These are phyloP conservation scores for Dendryphion nanum DNA, from an alignment of 2,329 filamentous ascomycete species.

Conservation along the genomic window DNA sequence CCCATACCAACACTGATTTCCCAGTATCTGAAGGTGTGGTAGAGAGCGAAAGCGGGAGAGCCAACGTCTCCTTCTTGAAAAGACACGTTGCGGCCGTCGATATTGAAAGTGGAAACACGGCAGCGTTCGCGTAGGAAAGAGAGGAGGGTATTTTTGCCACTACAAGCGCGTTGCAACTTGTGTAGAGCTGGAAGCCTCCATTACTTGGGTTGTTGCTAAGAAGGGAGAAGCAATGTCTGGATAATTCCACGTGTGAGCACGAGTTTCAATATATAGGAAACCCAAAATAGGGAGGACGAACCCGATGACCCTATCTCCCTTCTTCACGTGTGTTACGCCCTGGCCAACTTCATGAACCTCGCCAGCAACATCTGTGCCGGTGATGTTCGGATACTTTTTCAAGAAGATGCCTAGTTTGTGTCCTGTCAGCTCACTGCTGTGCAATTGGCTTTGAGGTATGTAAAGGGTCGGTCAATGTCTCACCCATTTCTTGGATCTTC, in stretches of 20 bases:
- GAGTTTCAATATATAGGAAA: neutral
- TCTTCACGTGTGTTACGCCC: constrained; percentile 45
- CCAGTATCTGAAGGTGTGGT: constrained; percentile 22
- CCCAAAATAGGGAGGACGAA: constrained; percentile 7
- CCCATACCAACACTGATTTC: constrained; percentile 51
- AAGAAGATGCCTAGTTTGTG: constrained; percentile 38
- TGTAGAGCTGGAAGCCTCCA: constrained; percentile 39
- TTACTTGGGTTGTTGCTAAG: constrained; percentile 17
- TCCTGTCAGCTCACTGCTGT: constrained; percentile 15
- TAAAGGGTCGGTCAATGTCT: constrained; percentile 4
- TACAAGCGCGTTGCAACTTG: constrained; percentile 23
- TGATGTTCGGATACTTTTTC: constrained; percentile 32
- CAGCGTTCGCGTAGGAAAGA: constrained; percentile 38
- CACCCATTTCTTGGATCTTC: constrained; percentile 34
- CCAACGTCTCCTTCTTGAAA: constrained; percentile 41
- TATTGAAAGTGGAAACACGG: constrained; percentile 46
- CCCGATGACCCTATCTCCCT: constrained; percentile 47
- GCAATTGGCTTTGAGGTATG: too few species aligned
- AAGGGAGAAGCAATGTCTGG: constrained; percentile 27
- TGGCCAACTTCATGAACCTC: constrained; percentile 48
- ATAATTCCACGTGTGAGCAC: neutral
- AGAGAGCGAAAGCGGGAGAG: constrained; percentile 39
- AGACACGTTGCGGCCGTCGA: constrained; percentile 46
- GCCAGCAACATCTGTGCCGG: constrained; percentile 47
- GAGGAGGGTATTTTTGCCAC: constrained; percentile 40